Evolutionary conservation across 2,329 filamentous ascomycete genomes (phyloP).

Genomic region (Fusarium vanettenii): DNA sequence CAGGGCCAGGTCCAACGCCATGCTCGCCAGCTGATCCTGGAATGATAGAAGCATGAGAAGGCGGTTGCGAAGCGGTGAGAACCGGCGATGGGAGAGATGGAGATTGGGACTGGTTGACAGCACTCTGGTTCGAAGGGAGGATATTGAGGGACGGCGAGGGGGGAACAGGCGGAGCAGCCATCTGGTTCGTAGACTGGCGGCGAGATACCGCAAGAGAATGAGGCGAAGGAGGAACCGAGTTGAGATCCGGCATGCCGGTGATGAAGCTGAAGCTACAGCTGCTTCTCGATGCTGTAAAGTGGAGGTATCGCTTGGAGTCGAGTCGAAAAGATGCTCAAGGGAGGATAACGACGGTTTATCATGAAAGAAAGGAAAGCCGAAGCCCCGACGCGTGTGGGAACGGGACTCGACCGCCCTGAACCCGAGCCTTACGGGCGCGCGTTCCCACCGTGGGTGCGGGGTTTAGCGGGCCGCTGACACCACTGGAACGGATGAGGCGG

Average conservation of each 20-base stretch:
- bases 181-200: constrained; percentile 58
- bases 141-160: constrained; percentile 63
- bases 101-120: constrained; percentile 56
- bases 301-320: not conserved
- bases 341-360: not conserved
- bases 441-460: constrained; percentile 31
- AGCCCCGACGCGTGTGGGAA: constrained; percentile 23
- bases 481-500: constrained; percentile 29
- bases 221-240: constrained; percentile 65
- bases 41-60: constrained; percentile 23
- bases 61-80: constrained; percentile 46
- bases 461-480: constrained; percentile 35
- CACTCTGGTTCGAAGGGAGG: constrained; percentile 66
- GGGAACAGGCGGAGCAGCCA: constrained; percentile 53
- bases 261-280: not conserved
- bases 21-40: constrained; percentile 50
- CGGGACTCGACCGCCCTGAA: not conserved
- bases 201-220: constrained; percentile 56
- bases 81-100: constrained; percentile 47
- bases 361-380: not conserved
- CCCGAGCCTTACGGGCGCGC: constrained; percentile 15
- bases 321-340: not conserved
- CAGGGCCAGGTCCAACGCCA: constrained; percentile 68
- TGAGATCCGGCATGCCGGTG: constrained; percentile 64
- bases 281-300: not conserved